Conservation (phyloP, 768 basidiomycete species). For the Hygrocybe coccinea region DNA sequence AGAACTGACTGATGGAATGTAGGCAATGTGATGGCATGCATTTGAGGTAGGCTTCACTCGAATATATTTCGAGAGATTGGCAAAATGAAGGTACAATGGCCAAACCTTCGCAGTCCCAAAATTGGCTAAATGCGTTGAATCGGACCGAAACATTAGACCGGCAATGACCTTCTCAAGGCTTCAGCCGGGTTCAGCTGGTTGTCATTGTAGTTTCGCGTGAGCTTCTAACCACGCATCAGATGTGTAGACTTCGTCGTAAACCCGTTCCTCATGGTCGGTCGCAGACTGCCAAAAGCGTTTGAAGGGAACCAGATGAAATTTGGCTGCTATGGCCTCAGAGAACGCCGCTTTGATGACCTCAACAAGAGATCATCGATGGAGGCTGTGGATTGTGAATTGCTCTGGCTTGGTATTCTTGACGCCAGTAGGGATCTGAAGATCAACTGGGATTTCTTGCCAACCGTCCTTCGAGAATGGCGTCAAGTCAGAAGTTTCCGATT, state of each 20-base stretch:
- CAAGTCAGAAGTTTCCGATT: neutral
- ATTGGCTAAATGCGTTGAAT: slow-evolving; percentile 29
- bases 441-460: slow-evolving; percentile 12
- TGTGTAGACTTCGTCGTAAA: slow-evolving; percentile 17
- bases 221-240: slow-evolving; percentile 15
- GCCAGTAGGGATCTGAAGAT: slow-evolving; percentile 15
- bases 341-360: slow-evolving; percentile 23
- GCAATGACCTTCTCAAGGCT: slow-evolving; percentile 21
- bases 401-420: slow-evolving; percentile 6
- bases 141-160: slow-evolving; percentile 29
- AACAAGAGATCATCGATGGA: slow-evolving; percentile 24
- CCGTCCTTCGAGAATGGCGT: slow-evolving; percentile 7
- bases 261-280: slow-evolving; percentile 16
- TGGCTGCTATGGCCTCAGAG: slow-evolving; percentile 1
- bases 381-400: slow-evolving; percentile 22
- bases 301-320: slow-evolving; percentile 25
- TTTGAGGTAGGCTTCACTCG: slow-evolving; percentile 23
- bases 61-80: slow-evolving; percentile 39
- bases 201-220: slow-evolving; percentile 16
- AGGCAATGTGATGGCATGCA: slow-evolving; percentile 33
- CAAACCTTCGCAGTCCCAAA: slow-evolving; percentile 37
- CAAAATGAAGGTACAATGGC: slow-evolving; percentile 41
- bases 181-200: slow-evolving; percentile 13
- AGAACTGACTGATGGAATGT: slow-evolving; percentile 34
- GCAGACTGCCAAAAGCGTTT: slow-evolving; percentile 21